Conservation (phyloP, 495 filamentous ascomycete genomes). For the Recurvomyces mirabilis region DNA sequence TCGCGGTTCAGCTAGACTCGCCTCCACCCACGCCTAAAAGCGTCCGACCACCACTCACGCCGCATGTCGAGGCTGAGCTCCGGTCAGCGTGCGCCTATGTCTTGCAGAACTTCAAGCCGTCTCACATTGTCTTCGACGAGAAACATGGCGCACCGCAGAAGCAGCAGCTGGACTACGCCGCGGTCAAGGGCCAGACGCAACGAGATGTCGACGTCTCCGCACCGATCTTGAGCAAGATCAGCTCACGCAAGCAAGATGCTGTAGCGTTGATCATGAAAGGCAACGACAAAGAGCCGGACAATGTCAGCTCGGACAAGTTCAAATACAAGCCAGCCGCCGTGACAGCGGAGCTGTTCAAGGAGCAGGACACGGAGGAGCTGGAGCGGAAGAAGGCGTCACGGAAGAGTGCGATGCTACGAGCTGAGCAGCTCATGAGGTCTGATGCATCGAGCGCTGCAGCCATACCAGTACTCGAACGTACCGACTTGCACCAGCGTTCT, state of each 20-base stretch:
- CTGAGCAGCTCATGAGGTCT: conserved; percentile 5
- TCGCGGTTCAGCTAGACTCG: conserved; percentile 10
- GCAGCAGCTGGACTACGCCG: conserved; percentile 23
- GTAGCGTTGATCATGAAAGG: not conserved
- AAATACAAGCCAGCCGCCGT: conserved; percentile 2
- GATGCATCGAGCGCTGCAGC: too few relatives aligned
- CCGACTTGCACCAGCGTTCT: conserved; percentile 2
- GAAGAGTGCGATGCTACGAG: conserved; percentile 3
- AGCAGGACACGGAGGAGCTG: too few relatives aligned
- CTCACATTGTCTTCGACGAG: conserved; percentile 24
- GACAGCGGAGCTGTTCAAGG: conserved; percentile 2
- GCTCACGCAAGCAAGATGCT: not conserved
- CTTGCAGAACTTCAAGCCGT: conserved; percentile 30
- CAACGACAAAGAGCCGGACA: not conserved
- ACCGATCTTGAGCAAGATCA: conserved; percentile 1
- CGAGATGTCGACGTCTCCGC: not conserved
- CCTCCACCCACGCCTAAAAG: conserved; percentile 27
- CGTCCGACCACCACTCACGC: conserved; percentile 25
- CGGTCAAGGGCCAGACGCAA: conserved; percentile 9
- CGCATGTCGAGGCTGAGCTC: conserved; percentile 26
- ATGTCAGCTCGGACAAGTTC: conserved; percentile 2
- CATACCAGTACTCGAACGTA: too few relatives aligned
- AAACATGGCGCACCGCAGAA: conserved; percentile 9
- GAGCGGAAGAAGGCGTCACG: not conserved
- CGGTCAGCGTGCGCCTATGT: conserved; percentile 28